Evolutionary conservation across 345 rosid species (phyloP).

Genomic region (Gossypium rotundifolium): DNA sequence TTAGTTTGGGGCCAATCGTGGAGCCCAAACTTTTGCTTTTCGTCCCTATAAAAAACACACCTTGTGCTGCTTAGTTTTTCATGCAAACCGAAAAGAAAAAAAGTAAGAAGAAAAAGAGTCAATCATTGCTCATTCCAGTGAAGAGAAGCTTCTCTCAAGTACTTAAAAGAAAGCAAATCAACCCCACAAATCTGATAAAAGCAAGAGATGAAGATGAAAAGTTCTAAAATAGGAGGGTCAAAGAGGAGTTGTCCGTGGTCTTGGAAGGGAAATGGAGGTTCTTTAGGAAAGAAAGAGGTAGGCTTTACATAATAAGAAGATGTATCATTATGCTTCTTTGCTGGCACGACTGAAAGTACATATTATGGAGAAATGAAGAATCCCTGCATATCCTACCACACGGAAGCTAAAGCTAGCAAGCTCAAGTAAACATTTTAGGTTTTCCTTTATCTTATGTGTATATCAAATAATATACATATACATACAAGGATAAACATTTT

Average conservation of each 20-base stretch:
- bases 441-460: not conserved
- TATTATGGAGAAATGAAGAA: no score
- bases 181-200: not conserved
- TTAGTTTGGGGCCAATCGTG: no score
- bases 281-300: constrained; percentile 43
- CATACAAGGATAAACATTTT: not conserved
- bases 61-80: no score
- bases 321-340: constrained; percentile 54
- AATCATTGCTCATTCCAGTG: no score
- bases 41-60: no score
- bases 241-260: constrained; percentile 37
- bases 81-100: no score
- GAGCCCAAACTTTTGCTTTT: no score
- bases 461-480: not conserved
- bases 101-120: no score
- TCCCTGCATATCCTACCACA: no score
- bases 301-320: constrained; percentile 51
- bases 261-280: constrained; percentile 36
- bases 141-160: no score
- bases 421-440: not conserved
- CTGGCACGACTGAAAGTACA: constrained; percentile 33
- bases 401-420: not conserved
- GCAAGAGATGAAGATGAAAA: constrained; percentile 26
- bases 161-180: not conserved
- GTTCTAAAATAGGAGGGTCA: constrained; percentile 23